Evolutionary conservation across 176 grass and related monocot genomes (phyloP).

Genomic region (Oryza meyeriana): DNA sequence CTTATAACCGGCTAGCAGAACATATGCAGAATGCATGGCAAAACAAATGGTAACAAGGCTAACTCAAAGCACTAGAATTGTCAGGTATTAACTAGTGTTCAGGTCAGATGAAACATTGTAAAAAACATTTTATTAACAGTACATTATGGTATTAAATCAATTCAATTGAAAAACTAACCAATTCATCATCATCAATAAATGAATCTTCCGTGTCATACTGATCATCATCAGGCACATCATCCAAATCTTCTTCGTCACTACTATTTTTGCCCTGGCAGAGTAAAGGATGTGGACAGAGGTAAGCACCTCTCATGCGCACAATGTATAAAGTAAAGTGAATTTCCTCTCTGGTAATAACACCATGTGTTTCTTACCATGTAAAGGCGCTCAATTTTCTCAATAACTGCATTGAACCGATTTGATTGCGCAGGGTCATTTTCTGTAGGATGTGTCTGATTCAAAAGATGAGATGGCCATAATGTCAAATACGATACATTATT

Average conservation of each 20-base stretch:
- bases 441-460: constrained; percentile 42
- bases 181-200: constrained; percentile 77
- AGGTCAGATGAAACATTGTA: constrained; percentile 9
- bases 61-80: neutral
- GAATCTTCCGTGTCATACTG: constrained; percentile 88
- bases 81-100: neutral
- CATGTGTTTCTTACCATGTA: constrained; percentile 55
- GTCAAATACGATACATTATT: neutral
- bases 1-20: neutral
- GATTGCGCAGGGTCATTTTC: constrained; percentile 52
- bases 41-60: neutral
- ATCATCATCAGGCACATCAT: constrained; percentile 73
- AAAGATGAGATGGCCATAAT: neutral
- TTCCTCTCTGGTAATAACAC: neutral
- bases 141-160: neutral
- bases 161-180: constrained; percentile 45
- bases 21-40: neutral
- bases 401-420: constrained; percentile 77
- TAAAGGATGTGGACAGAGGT: neutral
- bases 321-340: neutral
- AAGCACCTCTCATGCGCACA: neutral
- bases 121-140: neutral
- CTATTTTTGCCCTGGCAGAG: constrained; percentile 62
- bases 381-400: constrained; percentile 83
- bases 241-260: constrained; percentile 67